Evolutionary conservation across 1,284 basidiomycete genomes (phyloP).

Genomic region (Boletus sp.): DNA sequence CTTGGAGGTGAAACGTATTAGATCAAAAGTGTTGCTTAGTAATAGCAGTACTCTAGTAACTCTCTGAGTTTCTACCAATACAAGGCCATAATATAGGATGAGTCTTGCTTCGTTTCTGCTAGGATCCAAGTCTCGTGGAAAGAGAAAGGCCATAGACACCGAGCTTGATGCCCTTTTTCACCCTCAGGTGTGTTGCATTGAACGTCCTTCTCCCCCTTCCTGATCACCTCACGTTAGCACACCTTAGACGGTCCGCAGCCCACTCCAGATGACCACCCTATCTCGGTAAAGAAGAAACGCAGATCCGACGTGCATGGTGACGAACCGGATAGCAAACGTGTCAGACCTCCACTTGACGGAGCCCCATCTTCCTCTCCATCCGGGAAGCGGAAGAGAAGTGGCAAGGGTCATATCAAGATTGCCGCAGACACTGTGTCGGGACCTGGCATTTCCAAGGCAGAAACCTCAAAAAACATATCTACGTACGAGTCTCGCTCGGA

Average conservation of each 20-base stretch:
- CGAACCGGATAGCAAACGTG: slow-evolving; percentile 26
- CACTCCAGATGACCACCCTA: not conserved
- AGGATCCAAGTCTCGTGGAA: slow-evolving; percentile 18
- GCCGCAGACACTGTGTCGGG: slow-evolving; percentile 18
- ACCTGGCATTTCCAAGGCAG: slow-evolving; percentile 26
- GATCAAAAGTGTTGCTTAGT: slow-evolving; percentile 10
- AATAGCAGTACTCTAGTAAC: no score
- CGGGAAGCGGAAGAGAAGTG: slow-evolving; percentile 23
- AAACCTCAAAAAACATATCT: not conserved
- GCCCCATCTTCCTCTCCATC: slow-evolving; percentile 1
- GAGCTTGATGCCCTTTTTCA: slow-evolving; percentile 30
- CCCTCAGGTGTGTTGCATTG: slow-evolving; percentile 16
- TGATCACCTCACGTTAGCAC: slow-evolving; percentile 13
- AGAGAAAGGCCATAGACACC: slow-evolving; percentile 22
- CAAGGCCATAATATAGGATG: slow-evolving; percentile 19
- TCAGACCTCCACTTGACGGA: slow-evolving; percentile 18
- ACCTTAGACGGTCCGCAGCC: slow-evolving; percentile 3
- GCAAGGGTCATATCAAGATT: slow-evolving; percentile 16
- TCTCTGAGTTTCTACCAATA: no score
- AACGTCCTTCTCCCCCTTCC: not conserved
- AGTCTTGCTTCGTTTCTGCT: slow-evolving; percentile 30
- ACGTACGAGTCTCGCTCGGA: slow-evolving; percentile 16
- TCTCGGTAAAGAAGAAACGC: slow-evolving; percentile 18
- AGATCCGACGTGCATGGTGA: slow-evolving; percentile 13
- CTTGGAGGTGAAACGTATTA: no score